A percentile compares a stretch with the other conserved stretches of the same genome.
Conservation (phyloP, 805 yeast species). For the Metschnikowia gruessii region DNA sequence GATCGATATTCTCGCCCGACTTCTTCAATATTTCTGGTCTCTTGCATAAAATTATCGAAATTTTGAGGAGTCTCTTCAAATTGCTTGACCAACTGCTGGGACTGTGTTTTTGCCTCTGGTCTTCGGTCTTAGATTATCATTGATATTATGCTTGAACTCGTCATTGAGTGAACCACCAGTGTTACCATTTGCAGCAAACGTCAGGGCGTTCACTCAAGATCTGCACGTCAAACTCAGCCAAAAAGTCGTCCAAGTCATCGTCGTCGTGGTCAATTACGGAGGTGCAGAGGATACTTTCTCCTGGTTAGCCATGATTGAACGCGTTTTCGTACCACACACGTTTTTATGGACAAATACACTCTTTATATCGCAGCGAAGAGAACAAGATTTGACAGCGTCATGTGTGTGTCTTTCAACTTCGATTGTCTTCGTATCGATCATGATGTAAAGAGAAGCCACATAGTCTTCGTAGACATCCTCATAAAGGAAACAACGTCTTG, state of each 20-base stretch:
- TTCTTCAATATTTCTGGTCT: constrained; percentile 76
- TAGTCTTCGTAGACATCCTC: too few relatives aligned
- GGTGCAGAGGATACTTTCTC: constrained; percentile 7
- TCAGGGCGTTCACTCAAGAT: constrained; percentile 60
- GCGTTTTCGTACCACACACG: too few relatives aligned
- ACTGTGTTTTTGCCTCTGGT: constrained; percentile 52
- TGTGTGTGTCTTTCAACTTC: too few relatives aligned
- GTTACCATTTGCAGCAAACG: constrained; percentile 10
- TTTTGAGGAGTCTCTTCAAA: constrained; percentile 39
- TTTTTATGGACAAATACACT: too few relatives aligned
- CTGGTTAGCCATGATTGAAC: background rate
- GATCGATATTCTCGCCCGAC: constrained; percentile 69
- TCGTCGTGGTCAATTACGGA: constrained; percentile 31
- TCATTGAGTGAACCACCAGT: constrained; percentile 29
- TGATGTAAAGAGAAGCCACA: too few relatives aligned
- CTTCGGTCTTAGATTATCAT: constrained; percentile 47
- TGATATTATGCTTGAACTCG: constrained; percentile 33
- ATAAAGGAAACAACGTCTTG: too few relatives aligned
- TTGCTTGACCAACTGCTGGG: constrained; percentile 47
- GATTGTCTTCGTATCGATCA: too few relatives aligned
- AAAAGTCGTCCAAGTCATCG: constrained; percentile 76
- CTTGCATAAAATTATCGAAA: constrained; percentile 73
- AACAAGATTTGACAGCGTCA: too few relatives aligned
- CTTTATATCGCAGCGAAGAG: too few relatives aligned
- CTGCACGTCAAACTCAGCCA: constrained; percentile 82